Conservation (phyloP, 768 basidiomycete species). For the Podaxis rugospora region DNA sequence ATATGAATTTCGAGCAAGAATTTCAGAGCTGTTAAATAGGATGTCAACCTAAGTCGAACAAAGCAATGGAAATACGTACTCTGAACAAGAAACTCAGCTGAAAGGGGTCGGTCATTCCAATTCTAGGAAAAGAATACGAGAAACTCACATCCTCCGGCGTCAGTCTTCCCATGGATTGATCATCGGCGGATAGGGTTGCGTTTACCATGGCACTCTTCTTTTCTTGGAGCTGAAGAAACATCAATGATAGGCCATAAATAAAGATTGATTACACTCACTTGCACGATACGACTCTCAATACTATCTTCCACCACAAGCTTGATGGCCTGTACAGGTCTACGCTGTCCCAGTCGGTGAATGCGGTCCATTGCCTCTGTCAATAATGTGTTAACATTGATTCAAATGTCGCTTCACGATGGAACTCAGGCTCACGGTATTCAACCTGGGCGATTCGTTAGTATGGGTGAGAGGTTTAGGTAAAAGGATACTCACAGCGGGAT, state of each 20-base stretch:
- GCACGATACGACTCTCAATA: conserved; percentile 93
- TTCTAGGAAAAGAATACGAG: conserved; percentile 4
- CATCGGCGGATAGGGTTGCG: conserved; percentile 78
- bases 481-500: conserved; percentile 68
- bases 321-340: conserved; percentile 87
- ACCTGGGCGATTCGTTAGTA: conserved; percentile 35
- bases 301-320: conserved; percentile 95
- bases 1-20: background rate
- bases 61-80: conserved; percentile 26
- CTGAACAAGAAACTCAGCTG: conserved; percentile 59
- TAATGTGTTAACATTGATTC: background rate
- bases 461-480: background rate
- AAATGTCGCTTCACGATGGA: background rate
- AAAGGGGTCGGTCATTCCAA: conserved; percentile 3
- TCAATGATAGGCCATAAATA: background rate
- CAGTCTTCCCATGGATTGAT: conserved; percentile 89
- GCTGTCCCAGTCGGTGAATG: conserved; percentile 94
- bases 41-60: background rate
- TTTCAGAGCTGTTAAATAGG: background rate
- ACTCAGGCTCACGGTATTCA: conserved; percentile 64
- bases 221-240: conserved; percentile 70
- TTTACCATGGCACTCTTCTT: conserved; percentile 97
- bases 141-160: conserved; percentile 74
- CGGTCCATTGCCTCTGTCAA: conserved; percentile 90
- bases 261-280: conserved; percentile 36